Evolutionary conservation across 2,329 filamentous ascomycete species (phyloP), one percentile per base, ranked within the genome.

Genomic region (Fusarium nelsonii): DNA sequence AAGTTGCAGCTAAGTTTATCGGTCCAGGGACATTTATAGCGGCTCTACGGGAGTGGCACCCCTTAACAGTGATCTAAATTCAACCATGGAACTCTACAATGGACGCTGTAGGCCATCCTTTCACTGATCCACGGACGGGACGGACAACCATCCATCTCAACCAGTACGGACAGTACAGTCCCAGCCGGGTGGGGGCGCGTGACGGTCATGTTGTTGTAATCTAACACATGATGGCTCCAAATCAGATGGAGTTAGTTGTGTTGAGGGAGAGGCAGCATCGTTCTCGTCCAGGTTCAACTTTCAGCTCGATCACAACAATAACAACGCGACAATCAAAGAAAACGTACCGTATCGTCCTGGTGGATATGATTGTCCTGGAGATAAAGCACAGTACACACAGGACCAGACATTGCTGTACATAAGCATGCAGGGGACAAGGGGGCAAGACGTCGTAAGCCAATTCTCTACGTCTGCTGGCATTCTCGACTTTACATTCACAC

Each of bases 381-480:
- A 69, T 58, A 49, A 55, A 58, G 48, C 26, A 51, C 34, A 51
- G 48, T 51, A 50, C 46, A 36, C 34, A 36, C 46, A 37, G 12
- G 23, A 37, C 33, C 33, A 50, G 20, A 60, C 58, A 58, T 53
- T 51, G 34, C 36, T 37, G 40, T 63, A 34, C 56, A 64, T 60
- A 58, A 70, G 67, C 67, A 66, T 69, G 67, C 67, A 69, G 58
- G 67, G 63, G 62, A 55, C 67, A 69, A 68, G 67, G 67, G 67
- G 67, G 63, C 57, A 62, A 68, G 50, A 58, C 58, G 58, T 70
- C 68, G 68, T 70, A 67, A 70, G 67, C 65, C 62, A 69, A 51
- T 50, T 45, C 50, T 51, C 39, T 26, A 20, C 40, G 45, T 68
- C 65, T 41, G 45, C 48, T 62, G 36, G 44, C 32, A 51, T 58